Conservation (phyloP, 2,329 filamentous ascomycete species). For the Corynespora cassiicola region DNA sequence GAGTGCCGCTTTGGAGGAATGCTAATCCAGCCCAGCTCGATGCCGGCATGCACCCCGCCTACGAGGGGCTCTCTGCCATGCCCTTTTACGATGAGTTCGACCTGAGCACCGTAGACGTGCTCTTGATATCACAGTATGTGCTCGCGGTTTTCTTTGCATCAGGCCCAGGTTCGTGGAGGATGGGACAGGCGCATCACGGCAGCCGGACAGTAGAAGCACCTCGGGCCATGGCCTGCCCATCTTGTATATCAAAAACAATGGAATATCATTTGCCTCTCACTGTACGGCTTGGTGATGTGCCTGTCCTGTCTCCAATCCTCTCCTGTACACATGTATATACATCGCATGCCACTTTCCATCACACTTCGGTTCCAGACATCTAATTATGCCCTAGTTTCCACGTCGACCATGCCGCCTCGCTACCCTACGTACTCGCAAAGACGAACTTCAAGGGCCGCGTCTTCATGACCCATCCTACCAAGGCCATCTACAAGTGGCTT, state of each 20-base stretch:
- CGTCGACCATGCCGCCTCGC: constrained; percentile 96
- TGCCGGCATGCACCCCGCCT: constrained; percentile 94
- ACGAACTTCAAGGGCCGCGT: constrained; percentile 96
- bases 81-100: constrained; percentile 99
- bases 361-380: constrained; percentile 5
- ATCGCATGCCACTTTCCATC: neutral
- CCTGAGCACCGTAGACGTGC: constrained; percentile 93
- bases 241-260: constrained; percentile 50
- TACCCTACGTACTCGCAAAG: constrained; percentile 96
- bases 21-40: constrained; percentile 71
- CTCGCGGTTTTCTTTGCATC: constrained; percentile 19
- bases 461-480: constrained; percentile 99
- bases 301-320: constrained; percentile 18
- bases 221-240: constrained; percentile 19
- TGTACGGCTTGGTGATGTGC: constrained; percentile 45
- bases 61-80: constrained; percentile 89
- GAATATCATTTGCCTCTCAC: constrained; percentile 46
- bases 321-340: constrained; percentile 3
- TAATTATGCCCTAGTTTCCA: constrained; percentile 75
- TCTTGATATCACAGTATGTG: constrained; percentile 98
- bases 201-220: constrained; percentile 31
- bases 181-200: constrained; percentile 38
- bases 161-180: constrained; percentile 21
- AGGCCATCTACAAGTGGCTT: constrained; percentile 99
- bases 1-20: constrained; percentile 3